Evolutionary conservation across 495 filamentous ascomycete genomes (phyloP), one percentile per base, ranked within the genome.

Genomic region (Penicillium waksmanii): DNA sequence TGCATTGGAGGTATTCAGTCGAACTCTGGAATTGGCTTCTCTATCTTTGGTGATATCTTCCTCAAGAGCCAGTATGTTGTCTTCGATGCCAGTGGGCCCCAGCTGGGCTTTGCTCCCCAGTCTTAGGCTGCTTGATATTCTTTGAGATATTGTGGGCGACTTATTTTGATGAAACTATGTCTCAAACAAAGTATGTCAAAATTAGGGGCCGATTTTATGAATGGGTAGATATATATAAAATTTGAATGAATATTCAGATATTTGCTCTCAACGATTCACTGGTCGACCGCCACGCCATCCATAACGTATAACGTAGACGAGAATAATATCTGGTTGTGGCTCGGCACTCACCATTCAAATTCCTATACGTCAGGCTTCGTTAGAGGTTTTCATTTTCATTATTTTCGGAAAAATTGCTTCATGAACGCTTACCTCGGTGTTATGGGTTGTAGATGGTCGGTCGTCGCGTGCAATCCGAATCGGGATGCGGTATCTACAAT

Each of bases 11-110:
- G 82, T 12, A 76, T 90, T 42, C 86, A 89, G 73, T 66, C 67
- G 27, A 83, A 86, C 69, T 68, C 72, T 12, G 84, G 84, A 49
- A 80, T 89, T 35, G 83, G 78, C 9, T 83, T 90, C 65, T 79
- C 79, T 53, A 91, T 93, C 68, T 85, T 87, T 44, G 89, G 89
- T 38, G 89, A 92, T 57, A 80, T 91, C 33, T 89, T 89, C 63
- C 80, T 94, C 56, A 92, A 92, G 78, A 81, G 82, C 54, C 85
- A 89, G 61, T 91, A 87, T 67, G 89, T 88, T 33, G 85, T 94
- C 1, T 92, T 92, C 61, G 83, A 92, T 51, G 76, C 78, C 17
- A 75, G 70, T 38, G 75, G 67, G 5, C 81, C 82, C 12, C 66
- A 76, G 57, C 68, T 90, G 35, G 88, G 87, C 3, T 86, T 89